Evolutionary conservation across 495 filamentous ascomycete genomes (phyloP), one percentile per base, ranked within the genome.

Genomic region (Podospora didyma): DNA sequence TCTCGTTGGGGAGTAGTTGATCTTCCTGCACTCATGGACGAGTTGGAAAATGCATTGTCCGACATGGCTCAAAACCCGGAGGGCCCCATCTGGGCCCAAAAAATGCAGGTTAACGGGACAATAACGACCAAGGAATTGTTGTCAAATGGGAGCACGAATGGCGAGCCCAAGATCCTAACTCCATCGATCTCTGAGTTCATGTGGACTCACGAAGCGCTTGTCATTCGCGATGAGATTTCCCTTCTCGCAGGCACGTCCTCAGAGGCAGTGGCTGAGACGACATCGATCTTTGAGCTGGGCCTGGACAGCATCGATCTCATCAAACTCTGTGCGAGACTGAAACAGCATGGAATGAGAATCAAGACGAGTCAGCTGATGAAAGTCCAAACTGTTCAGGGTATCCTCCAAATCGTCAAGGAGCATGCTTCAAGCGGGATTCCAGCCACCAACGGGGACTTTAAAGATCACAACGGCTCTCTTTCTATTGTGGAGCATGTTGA

Each of bases 251-350:
- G 77, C 0, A 64, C 83, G 9, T 64, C 77, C 2, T 60, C 68
- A 17, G 66, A 76, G 2, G 60, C 73, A 5, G 69, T 96, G 21
- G 67, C 66, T 20, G 75, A 78, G 41, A 64, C 74, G 3, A 82
- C 81, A 1, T 86, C 83, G 1, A 70, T 89, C 5, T 74, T 88
- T 37, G 79, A 84, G 46, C 73, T 89, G 11, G 86, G 86, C 0
- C 73, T 89, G 9, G 86, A 89, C 66, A 88, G 86, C 60, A 86
- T 89, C 59, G 86, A 88, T 58, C 69, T 79, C 17, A 86, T 85
- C 61, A 89, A 86, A 65, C 74, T 91, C 4, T 81, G 88, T 1
- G 81, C 87, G 1, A 77, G 76, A 46, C 72, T 95, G 21, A 87
- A 82, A 60, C 77, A 71, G 47, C 49, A 69, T 12, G 83, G 82